These are phyloP conservation scores for Russula emetica DNA, from an alignment of 768 basidiomycete species.

Conservation along the genomic window DNA sequence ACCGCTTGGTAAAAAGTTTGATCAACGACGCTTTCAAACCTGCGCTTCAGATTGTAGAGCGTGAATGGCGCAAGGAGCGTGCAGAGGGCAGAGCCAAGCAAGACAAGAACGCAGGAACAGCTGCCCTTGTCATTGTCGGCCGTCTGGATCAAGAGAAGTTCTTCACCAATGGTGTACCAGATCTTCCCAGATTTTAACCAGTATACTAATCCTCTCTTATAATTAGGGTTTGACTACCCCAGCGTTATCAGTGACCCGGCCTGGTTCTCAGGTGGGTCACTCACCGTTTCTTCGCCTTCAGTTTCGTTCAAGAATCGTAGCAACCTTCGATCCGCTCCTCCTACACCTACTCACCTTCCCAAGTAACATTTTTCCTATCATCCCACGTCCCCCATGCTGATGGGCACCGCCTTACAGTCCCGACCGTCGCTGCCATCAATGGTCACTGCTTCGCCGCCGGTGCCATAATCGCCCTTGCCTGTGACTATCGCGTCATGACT, in stretches of 20 bases:
- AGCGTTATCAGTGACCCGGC: conserved; percentile 48
- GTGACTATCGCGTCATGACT: conserved; percentile 88
- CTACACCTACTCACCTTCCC: conserved; percentile 69
- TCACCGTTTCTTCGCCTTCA: not conserved
- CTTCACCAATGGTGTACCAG: conserved; percentile 69
- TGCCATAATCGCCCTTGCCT: conserved; percentile 71
- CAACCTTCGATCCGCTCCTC: conserved; percentile 64
- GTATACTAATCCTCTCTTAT: not conserved
- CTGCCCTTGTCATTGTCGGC: conserved; percentile 75
- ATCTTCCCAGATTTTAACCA: not conserved
- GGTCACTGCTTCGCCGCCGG: conserved; percentile 86
- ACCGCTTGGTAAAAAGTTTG: conserved; percentile 56
- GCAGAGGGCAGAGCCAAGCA: conserved; percentile 31
- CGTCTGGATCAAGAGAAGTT: conserved; percentile 76
- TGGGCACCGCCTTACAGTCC: conserved; percentile 44
- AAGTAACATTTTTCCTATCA: conserved; percentile 42
- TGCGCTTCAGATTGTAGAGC: conserved; percentile 68
- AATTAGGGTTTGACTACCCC: conserved; percentile 59
- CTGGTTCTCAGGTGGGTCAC: conserved; percentile 61
- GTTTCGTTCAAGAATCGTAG: not conserved
- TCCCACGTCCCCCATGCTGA: not conserved
- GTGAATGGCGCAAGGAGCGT: conserved; percentile 60
- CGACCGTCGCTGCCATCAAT: conserved; percentile 74
- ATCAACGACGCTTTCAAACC: conserved; percentile 60
- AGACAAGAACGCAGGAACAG: conserved; percentile 52